Conservation (phyloP, 345 rosid species). For the Syzygium aqueum region DNA sequence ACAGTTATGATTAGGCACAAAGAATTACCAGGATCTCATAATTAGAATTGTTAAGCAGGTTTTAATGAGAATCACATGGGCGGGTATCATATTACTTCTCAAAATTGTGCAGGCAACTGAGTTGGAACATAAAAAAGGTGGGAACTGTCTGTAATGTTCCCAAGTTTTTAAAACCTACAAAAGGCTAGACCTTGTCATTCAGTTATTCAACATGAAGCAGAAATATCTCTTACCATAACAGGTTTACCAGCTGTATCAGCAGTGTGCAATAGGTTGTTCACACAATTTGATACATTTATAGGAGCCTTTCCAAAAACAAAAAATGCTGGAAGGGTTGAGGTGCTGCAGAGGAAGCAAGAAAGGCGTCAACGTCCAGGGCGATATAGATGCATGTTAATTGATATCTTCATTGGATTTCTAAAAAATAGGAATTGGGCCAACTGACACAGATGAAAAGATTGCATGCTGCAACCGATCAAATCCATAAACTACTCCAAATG, state of each 20-base stretch:
- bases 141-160: not conserved
- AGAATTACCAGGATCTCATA: not conserved
- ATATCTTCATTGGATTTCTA: not conserved
- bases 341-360: conserved; percentile 33
- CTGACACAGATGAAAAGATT: not conserved
- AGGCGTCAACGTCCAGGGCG: not conserved
- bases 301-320: conserved; percentile 78
- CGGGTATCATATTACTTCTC: not conserved
- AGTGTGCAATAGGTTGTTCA: conserved; percentile 27
- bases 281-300: conserved; percentile 31
- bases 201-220: not conserved
- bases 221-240: conserved; percentile 38
- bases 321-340: conserved; percentile 74
- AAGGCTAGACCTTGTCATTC: not conserved
- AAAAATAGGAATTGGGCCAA: not conserved
- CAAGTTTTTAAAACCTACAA: not conserved
- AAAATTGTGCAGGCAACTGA: not conserved
- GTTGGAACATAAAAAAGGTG: not conserved
- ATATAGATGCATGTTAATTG: not conserved
- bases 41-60: not conserved
- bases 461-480: not conserved
- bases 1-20: not conserved
- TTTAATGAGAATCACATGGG: not conserved
- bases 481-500: not conserved
- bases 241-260: conserved; percentile 34